phyloP scores from a whole-genome alignment of 208 protist species.

The Wallacemonas rigidus region DNA sequence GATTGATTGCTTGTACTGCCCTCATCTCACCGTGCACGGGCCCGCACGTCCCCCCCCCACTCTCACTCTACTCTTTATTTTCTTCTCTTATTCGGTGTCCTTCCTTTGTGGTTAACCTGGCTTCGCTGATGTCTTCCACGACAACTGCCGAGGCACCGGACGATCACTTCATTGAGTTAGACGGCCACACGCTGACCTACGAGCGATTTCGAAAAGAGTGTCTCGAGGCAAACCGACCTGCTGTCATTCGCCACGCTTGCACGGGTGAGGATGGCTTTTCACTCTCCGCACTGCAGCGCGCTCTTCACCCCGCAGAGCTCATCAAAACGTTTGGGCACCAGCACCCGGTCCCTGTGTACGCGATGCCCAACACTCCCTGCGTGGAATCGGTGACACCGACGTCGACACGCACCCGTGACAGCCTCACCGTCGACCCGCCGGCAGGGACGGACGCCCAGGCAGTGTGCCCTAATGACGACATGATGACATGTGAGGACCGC shows the following conservation, averaged over 20 bases:
- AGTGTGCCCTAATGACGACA: no score
- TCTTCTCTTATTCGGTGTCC: background rate
- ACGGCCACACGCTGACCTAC: conserved; percentile 60
- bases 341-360: conserved; percentile 50
- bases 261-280: background rate
- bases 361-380: conserved; percentile 5
- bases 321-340: background rate
- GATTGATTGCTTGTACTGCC: no score
- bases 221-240: conserved; percentile 67
- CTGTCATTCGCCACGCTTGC: conserved; percentile 61
- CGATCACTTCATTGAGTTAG: conserved; percentile 41
- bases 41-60: no score
- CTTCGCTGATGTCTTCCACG: no score
- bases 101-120: background rate
- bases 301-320: background rate
- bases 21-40: no score
- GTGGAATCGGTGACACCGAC: background rate
- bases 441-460: no score
- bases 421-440: no score
- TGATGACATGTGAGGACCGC: conserved; percentile 9
- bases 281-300: background rate
- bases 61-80: no score
- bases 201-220: conserved; percentile 59
- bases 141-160: background rate
- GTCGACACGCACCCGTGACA: no score